Percentiles rank a stretch among this genome's conserved stretches.
phyloP scores from a whole-genome alignment of 768 basidiomycete species.

The Serendipita sp. region DNA sequence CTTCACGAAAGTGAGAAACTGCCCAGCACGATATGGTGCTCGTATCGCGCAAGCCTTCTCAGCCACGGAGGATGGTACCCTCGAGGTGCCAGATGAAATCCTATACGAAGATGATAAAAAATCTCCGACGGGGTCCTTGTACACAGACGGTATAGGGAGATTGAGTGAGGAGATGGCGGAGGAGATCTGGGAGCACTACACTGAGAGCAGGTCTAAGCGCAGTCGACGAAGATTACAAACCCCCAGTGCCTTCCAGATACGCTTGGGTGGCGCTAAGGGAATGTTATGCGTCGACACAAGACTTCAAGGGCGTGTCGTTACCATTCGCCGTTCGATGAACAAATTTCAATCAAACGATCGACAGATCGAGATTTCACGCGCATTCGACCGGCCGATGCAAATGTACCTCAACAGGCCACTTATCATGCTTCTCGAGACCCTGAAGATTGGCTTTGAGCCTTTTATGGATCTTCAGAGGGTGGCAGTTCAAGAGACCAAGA shows the following conservation, averaged over 20 bases:
- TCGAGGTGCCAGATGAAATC: constrained; percentile 25
- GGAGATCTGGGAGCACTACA: constrained; percentile 28
- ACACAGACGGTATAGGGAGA: constrained; percentile 59
- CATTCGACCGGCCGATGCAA: constrained; percentile 41
- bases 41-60: constrained; percentile 61
- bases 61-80: constrained; percentile 44
- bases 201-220: constrained; percentile 10
- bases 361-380: constrained; percentile 44
- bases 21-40: constrained; percentile 56
- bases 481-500: constrained; percentile 32
- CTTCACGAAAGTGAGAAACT: constrained; percentile 32
- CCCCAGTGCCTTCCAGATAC: constrained; percentile 29
- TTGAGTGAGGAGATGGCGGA: constrained; percentile 38
- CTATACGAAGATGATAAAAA: constrained; percentile 29
- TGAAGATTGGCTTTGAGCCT: constrained; percentile 37
- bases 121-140: constrained; percentile 25
- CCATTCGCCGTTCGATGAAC: constrained; percentile 44
- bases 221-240: not conserved
- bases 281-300: constrained; percentile 42
- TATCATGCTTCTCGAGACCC: constrained; percentile 47
- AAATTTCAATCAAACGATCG: constrained; percentile 39
- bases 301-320: constrained; percentile 33
- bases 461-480: constrained; percentile 38
- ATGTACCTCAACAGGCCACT: constrained; percentile 48
- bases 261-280: constrained; percentile 46